Evolutionary conservation across 768 basidiomycete genomes (phyloP), one percentile per base, ranked within the genome.

Genomic region (Agrocybe pediades): DNA sequence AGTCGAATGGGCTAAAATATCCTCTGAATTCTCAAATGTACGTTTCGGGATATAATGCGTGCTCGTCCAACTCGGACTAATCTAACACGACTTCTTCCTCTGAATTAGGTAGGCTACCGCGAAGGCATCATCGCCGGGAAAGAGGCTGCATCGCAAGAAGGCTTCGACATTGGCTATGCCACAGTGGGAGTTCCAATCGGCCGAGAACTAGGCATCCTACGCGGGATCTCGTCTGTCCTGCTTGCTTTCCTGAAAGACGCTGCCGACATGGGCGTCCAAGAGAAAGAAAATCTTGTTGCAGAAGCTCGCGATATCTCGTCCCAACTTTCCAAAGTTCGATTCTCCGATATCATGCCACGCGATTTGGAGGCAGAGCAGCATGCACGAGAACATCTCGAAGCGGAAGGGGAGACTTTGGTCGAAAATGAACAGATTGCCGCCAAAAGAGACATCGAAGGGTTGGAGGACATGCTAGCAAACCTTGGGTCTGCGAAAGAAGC

Each of bases 91-190:
- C 45, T 21, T 17, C 29, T 40, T 51, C n/a, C 27, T 9, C 17
- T 48, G 47, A 27, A 50, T 29, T 46, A 50, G 96, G 85, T 85
- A 16, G 96, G 96, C 2, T 98, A 98, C 65, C 85, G 96, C n/a
- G 95, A 98, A 71, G 96, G 96, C 6, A 96, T 98, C 62, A 90
- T 87, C 0, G 85, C 88, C 3, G 96, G 96, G 2, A 98, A 98
- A 68, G 89, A 95, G 66, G 76, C 81, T 0, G 86, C 86, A 2
- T 77, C 98, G 1, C 96, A 99, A 63, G 76, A 85, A 57, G 96
- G 96, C 0, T 98, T 99, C 63, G 92, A 99, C 69, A 73, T 78
- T 2, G 94, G 92, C 1, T 98, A 92, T 63, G 85, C 86, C 0
- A 68, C 71, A 13, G 74, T 84, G 9, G 92, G 94, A 1, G 85